Evolutionary conservation across 1,139 yeast species (phyloP), one percentile per base, ranked within the genome.

Genomic region (Protomyces arabidopsidicola): DNA sequence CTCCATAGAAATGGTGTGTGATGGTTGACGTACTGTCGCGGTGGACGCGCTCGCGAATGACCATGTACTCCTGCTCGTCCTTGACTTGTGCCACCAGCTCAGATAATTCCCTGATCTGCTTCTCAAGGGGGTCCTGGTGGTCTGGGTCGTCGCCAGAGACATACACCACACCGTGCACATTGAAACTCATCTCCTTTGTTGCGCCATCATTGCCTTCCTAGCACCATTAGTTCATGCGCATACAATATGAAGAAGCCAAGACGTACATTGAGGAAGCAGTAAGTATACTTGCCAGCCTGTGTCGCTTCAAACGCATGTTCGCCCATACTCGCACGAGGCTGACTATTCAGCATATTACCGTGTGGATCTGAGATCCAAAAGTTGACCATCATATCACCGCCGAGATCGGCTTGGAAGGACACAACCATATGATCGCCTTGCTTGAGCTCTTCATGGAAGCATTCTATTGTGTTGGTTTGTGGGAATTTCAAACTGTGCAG

Each of bases 11-110:
- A 42, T n/a, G n/a, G n/a, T n/a, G n/a, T n/a, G n/a, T n/a, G n/a
- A n/a, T n/a, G n/a, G n/a, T n/a, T n/a, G 6, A 18, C 6, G 98
- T 98, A 18, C 98, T 93, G 78, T 93, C 93, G 82, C 98, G 88
- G 77, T 93, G 98, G 39, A 96, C 88, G 78, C 98, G 86, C 78
- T 93, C 98, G 77, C 98, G 86, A 67, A 93, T 90, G 57, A 90
- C 96, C 72, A 93, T 86, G 78, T 93, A 93, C 70, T 90, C 84
- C 67, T 78, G 79, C 78, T 93, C 98, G 70, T 91, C 95, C 77
- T 87, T 88, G 68, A 93, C 90, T 72, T 90, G 96, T 70, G 84
- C 84, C 55, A 95, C 86, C 71, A 89, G 80, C 69, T 88, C 89
- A 69, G 85, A 78, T 72, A 93, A 80, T 74, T 85, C 83, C 75